Base-by-base conservation (phyloP, 495 filamentous ascomycete genomes). In the Aspergillus carlsbadensis region DNA sequence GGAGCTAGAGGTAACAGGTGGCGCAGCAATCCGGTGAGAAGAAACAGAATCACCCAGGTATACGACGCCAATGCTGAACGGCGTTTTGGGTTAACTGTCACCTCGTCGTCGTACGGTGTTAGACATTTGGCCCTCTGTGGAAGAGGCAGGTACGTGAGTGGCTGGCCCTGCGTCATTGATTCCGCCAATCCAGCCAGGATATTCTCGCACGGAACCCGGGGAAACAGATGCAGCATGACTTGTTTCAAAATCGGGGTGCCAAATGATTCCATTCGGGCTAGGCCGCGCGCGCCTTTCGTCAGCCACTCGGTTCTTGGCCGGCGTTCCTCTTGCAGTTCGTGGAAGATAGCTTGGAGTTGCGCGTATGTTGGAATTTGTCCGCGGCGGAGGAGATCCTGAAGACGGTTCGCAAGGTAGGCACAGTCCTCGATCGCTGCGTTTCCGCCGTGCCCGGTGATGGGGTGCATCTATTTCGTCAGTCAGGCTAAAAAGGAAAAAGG, bases 401-500 rank as follows among this genome's bases (percentile, higher is more conserved):
- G 55, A 17, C 57, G 44, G 44, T 77, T 70, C 2, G 67, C 62
- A 2, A 79, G 61, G 17, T 59, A 63, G 1, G 72, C 69, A 6
- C 67, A 68, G 14, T 61, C 67, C 50, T 75, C 69, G 17, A 79
- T 74, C 7, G 69, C 73, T 26, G 56, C 58, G 39, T 76, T 75
- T 5, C 70, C 74, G 2, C 73, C 74, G 36, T 70, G 68, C 5
- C 72, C 74, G 40, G 52, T 68, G 10, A 68, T 21, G 20, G 65
- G 62, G 37, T 63, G 39, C 24, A 53, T 45, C 62, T 56, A 46
- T 31, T 11, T n/a, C 4, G 24, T 53, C 29, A 42, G 47, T 13
- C 4, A 37, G 20, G 29, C n/a, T 34, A n/a, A 10, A 13, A 33
- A 44, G 7, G n/a, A 2, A n/a, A 5, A 20, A 18, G 14, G 11